Conservation (phyloP, 139 green algal genomes). For the Chlamydomonas asymmetrica region DNA sequence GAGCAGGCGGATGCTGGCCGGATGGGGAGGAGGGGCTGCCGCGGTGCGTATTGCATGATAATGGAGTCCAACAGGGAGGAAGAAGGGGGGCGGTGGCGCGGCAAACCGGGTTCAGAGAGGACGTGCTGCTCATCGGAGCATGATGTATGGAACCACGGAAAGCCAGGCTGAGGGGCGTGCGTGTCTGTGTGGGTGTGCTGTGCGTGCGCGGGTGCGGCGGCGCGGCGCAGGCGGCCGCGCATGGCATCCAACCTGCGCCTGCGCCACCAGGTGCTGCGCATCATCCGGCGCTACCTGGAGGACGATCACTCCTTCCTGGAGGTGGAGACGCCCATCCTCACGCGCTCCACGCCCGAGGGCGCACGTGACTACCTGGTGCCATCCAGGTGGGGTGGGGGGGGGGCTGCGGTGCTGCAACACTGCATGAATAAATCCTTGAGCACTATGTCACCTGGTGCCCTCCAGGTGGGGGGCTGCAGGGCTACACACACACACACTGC, state of each 20-base stretch:
- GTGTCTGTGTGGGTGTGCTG: no score
- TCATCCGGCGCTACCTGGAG: constrained; percentile 82
- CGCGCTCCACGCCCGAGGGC: constrained; percentile 93
- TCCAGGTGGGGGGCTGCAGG: no score
- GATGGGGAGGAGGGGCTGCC: no score
- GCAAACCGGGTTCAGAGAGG: no score
- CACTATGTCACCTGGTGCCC: no score
- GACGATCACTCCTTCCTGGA: constrained; percentile 78
- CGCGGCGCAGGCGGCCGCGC: constrained; percentile 65
- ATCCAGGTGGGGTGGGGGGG: constrained; percentile 37
- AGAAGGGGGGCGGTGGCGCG: no score
- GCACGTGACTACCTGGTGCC: constrained; percentile 97
- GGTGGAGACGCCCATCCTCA: constrained; percentile 96
- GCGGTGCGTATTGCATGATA: no score
- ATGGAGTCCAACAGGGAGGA: no score
- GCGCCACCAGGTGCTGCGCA: constrained; percentile 76
- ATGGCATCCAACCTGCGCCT: constrained; percentile 91
- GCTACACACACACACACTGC: no score
- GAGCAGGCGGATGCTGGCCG: neutral
- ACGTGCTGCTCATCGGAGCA: neutral
- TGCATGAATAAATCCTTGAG: no score
- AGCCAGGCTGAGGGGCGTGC: no score
- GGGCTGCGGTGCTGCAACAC: neutral
- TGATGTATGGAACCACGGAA: neutral
- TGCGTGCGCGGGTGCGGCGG: no score